These are phyloP conservation scores for Talaromyces ruber DNA, from an alignment of 495 filamentous ascomycete species.

Conservation along the genomic window DNA sequence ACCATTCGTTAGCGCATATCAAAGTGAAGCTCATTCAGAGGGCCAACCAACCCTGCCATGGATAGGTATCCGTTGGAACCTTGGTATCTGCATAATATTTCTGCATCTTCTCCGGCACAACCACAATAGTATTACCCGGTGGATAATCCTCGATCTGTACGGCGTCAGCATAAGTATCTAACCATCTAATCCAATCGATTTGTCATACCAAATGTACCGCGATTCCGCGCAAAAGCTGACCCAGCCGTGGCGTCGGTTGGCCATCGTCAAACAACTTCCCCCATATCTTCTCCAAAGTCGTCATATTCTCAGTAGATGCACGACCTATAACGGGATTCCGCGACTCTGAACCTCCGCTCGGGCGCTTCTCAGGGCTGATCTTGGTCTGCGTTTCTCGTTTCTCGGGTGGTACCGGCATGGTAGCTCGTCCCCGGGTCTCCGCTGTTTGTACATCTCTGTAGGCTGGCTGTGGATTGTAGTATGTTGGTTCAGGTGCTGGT, in stretches of 20 bases:
- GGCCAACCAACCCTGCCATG: slow-evolving; percentile 50
- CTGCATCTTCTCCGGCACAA: slow-evolving; percentile 72
- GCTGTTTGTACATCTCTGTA: slow-evolving; percentile 9
- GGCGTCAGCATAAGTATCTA: slow-evolving; percentile 12
- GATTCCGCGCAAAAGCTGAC: slow-evolving; percentile 66
- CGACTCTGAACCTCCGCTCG: slow-evolving; percentile 14
- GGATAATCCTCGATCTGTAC: slow-evolving; percentile 67
- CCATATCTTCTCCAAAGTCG: slow-evolving; percentile 65
- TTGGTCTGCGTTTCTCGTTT: slow-evolving; percentile 15
- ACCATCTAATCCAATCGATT: neutral
- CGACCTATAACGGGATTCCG: slow-evolving; percentile 31
- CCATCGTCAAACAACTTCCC: slow-evolving; percentile 67
- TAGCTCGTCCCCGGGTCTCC: neutral
- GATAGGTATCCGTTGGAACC: slow-evolving; percentile 54
- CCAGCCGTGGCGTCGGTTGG: slow-evolving; percentile 56
- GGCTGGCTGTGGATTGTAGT: neutral
- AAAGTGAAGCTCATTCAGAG: neutral
- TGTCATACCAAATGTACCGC: slow-evolving; percentile 67
- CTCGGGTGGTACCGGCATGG: slow-evolving; percentile 10
- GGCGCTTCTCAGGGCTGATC: slow-evolving; percentile 13
- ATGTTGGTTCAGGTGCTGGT: slow-evolving; percentile 11
- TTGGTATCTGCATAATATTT: slow-evolving; percentile 64
- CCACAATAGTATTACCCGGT: slow-evolving; percentile 66
- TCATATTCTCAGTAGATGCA: slow-evolving; percentile 42
- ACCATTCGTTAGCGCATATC: slow-evolving; percentile 5